phyloP scores from a whole-genome alignment of 2,329 filamentous ascomycete species.

The Penicillium verrucosum region DNA sequence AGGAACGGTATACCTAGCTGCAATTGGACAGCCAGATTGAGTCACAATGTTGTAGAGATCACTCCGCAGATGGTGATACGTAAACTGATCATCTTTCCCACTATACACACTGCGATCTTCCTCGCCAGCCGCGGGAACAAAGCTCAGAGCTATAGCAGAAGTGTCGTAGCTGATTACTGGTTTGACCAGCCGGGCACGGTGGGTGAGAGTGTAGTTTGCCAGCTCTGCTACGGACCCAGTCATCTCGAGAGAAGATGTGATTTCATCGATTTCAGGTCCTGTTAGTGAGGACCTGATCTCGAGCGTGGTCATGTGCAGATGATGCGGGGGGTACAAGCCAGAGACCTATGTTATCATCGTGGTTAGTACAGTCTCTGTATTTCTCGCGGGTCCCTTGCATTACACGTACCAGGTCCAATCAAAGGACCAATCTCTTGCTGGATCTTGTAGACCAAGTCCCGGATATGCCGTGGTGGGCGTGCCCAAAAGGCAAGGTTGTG shows the following conservation, averaged over 20 bases:
- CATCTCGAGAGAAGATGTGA: slow-evolving; percentile 59
- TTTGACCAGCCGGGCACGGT: slow-evolving; percentile 73
- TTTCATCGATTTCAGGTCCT: slow-evolving; percentile 60
- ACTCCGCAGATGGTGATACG: slow-evolving; percentile 84
- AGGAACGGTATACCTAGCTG: slow-evolving; percentile 80
- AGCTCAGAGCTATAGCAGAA: slow-evolving; percentile 80
- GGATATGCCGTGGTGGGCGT: slow-evolving; percentile 69
- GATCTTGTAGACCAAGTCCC: slow-evolving; percentile 63
- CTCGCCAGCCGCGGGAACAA: slow-evolving; percentile 74
- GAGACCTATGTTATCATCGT: slow-evolving; percentile 53
- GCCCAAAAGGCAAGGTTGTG: slow-evolving; percentile 89
- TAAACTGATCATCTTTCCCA: slow-evolving; percentile 62
- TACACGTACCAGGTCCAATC: slow-evolving; percentile 62
- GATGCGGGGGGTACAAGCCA: slow-evolving; percentile 79
- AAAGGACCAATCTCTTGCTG: slow-evolving; percentile 63
- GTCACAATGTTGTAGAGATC: slow-evolving; percentile 67
- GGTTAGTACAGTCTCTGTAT: neutral
- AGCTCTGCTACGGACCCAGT: slow-evolving; percentile 54
- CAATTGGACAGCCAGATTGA: slow-evolving; percentile 64
- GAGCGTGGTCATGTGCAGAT: slow-evolving; percentile 79
- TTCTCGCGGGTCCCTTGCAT: neutral
- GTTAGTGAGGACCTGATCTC: slow-evolving; percentile 82
- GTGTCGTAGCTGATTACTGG: slow-evolving; percentile 81
- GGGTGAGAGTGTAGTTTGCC: slow-evolving; percentile 62
- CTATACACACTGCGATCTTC: slow-evolving; percentile 35